phyloP scores from a whole-genome alignment of 1,284 basidiomycete genomes.

The Boletus sp. region DNA sequence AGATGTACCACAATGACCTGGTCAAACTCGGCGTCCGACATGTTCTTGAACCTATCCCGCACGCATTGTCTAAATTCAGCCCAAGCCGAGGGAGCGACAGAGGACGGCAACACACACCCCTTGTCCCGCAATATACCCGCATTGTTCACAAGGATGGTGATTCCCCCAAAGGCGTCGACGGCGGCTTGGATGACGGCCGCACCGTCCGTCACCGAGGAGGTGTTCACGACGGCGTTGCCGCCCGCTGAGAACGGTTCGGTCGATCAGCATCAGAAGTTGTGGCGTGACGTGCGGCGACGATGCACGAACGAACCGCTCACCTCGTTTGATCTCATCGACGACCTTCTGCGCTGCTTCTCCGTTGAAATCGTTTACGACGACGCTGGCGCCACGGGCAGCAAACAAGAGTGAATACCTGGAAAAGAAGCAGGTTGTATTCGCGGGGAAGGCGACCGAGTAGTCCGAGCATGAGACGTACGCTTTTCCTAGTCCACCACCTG shows the following conservation, averaged over 20 bases:
- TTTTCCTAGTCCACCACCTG: slow-evolving; percentile 91
- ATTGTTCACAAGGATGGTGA: slow-evolving; percentile 91
- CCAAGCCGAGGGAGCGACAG: neutral
- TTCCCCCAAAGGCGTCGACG: slow-evolving; percentile 79
- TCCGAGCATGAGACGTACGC: slow-evolving; percentile 52
- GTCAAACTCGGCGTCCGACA: slow-evolving; percentile 88
- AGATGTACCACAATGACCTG: slow-evolving; percentile 87
- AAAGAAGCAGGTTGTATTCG: neutral
- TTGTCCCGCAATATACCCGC: slow-evolving; percentile 89
- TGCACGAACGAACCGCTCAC: slow-evolving; percentile 40
- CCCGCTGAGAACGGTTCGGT: slow-evolving; percentile 56
- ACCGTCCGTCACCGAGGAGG: slow-evolving; percentile 88
- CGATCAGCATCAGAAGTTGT: slow-evolving; percentile 3
- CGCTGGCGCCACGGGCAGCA: slow-evolving; percentile 86
- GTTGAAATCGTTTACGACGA: slow-evolving; percentile 96
- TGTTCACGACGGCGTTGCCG: slow-evolving; percentile 84
- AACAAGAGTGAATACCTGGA: slow-evolving; percentile 88
- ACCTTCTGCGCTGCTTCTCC: slow-evolving; percentile 87
- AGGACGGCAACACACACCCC: slow-evolving; percentile 51
- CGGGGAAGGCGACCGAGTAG: no score
- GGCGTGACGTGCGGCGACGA: neutral
- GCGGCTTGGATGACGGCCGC: slow-evolving; percentile 85
- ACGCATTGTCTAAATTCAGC: no score
- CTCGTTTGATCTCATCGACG: slow-evolving; percentile 83
- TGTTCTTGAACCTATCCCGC: slow-evolving; percentile 76